Evolutionary conservation across 2,329 filamentous ascomycete genomes (phyloP).

Genomic region (Zymoseptoria passerinii): DNA sequence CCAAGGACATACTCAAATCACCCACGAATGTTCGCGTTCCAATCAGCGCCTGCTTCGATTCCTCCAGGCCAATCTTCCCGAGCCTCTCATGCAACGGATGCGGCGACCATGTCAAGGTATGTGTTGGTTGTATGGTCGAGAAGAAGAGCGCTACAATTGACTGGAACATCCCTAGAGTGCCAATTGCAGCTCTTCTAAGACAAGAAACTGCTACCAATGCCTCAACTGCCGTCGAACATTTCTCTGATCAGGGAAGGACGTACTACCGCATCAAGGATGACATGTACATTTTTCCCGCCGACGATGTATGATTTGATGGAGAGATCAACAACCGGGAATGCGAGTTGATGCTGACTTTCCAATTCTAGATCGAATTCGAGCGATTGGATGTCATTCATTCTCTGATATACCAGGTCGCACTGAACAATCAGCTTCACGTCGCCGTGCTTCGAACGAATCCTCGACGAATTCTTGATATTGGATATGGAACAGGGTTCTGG

Average conservation of each 20-base stretch:
- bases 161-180: slow-evolving; percentile 7
- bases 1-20: slow-evolving; percentile 1
- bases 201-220: slow-evolving; percentile 7
- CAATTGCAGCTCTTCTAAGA: slow-evolving; percentile 18
- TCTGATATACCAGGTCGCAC: slow-evolving; percentile 32
- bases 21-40: slow-evolving; percentile 15
- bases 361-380: slow-evolving; percentile 13
- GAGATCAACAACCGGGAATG: not conserved
- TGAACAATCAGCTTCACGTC: slow-evolving; percentile 15
- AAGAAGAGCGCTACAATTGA: not conserved
- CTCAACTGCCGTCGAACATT: slow-evolving; percentile 8
- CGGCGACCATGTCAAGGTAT: slow-evolving; percentile 17
- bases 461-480: slow-evolving; percentile 55
- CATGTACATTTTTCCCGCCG: slow-evolving; percentile 18
- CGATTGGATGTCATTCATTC: slow-evolving; percentile 20
- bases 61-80: slow-evolving; percentile 2
- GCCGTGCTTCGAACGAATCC: slow-evolving; percentile 33
- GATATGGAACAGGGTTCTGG: slow-evolving; percentile 88
- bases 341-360: slow-evolving; percentile 2
- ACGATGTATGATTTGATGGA: slow-evolving; percentile 13
- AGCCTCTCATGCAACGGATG: slow-evolving; percentile 7
- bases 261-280: slow-evolving; percentile 16
- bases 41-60: slow-evolving; percentile 10
- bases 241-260: slow-evolving; percentile 11
- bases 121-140: not conserved